Percentiles rank a stretch among this genome's conserved stretches.
phyloP scores from a whole-genome alignment of 352 stramenopile genomes.

The Pythium pyrilobum region DNA sequence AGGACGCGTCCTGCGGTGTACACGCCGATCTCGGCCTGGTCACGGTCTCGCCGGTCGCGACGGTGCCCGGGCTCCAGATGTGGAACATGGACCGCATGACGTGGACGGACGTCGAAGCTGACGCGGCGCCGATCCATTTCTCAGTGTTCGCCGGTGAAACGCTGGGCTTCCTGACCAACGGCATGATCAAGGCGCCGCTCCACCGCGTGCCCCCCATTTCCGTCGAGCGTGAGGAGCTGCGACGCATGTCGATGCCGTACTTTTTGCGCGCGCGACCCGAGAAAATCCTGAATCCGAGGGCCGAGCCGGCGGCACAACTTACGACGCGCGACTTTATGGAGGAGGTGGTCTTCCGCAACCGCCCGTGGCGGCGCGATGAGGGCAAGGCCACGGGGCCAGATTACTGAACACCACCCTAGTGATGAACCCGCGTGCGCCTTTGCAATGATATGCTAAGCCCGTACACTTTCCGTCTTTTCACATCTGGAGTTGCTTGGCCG shows the following conservation, averaged over 20 bases:
- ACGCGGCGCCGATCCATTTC: slow-evolving; percentile 53
- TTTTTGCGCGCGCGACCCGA: slow-evolving; percentile 61
- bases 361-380: slow-evolving; percentile 59
- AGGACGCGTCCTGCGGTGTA: slow-evolving; percentile 67
- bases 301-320: slow-evolving; percentile 28
- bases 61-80: slow-evolving; percentile 74
- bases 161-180: slow-evolving; percentile 66
- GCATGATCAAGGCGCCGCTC: slow-evolving; percentile 59
- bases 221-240: slow-evolving; percentile 45
- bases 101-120: slow-evolving; percentile 72
- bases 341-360: slow-evolving; percentile 71
- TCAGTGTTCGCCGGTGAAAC: slow-evolving; percentile 82
- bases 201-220: slow-evolving; percentile 73
- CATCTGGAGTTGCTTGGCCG: background rate
- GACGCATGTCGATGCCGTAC: slow-evolving; percentile 85
- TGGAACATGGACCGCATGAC: slow-evolving; percentile 84
- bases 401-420: no score
- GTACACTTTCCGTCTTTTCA: background rate
- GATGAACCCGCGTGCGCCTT: no score
- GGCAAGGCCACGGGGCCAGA: slow-evolving; percentile 35
- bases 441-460: background rate
- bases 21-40: slow-evolving; percentile 78
- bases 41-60: slow-evolving; percentile 71
- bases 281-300: slow-evolving; percentile 51
- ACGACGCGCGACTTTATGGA: slow-evolving; percentile 84